Percentiles rank a stretch among this genome's conserved stretches.
Conservation (phyloP, 2,329 filamentous ascomycete genomes). For the Onygenales sp. region DNA sequence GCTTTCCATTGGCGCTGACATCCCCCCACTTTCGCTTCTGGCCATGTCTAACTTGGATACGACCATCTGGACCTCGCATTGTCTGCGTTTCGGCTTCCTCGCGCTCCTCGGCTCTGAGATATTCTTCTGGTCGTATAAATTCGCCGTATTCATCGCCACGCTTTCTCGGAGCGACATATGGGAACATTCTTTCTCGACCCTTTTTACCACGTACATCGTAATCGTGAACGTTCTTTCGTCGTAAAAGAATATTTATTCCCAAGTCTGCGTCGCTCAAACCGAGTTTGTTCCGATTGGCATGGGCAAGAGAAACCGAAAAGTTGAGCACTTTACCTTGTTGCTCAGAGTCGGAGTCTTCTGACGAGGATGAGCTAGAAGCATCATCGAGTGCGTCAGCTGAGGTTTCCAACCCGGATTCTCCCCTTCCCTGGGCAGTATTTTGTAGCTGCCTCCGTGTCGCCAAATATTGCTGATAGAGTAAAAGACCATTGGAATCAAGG, state of each 20-base stretch:
- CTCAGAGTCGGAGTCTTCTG: constrained; percentile 80
- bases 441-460: constrained; percentile 81
- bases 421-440: constrained; percentile 64
- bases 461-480: constrained; percentile 83
- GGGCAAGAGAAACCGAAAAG: constrained; percentile 73
- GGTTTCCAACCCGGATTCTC: constrained; percentile 61
- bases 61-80: constrained; percentile 41
- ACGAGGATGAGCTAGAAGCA: constrained; percentile 76
- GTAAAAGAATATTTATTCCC: constrained; percentile 80
- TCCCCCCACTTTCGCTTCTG: constrained; percentile 96
- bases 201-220: constrained; percentile 87
- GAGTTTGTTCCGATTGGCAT: constrained; percentile 75
- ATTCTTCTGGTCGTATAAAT: constrained; percentile 86
- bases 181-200: constrained; percentile 86
- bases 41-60: constrained; percentile 58
- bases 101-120: constrained; percentile 82
- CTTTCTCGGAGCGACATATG: constrained; percentile 68
- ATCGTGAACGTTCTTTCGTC: constrained; percentile 84
- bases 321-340: constrained; percentile 89
- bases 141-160: constrained; percentile 89
- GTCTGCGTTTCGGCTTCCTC: constrained; percentile 63
- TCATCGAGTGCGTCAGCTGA: constrained; percentile 63
- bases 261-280: constrained; percentile 82
- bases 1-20: constrained; percentile 35
- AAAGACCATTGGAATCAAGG: constrained; percentile 65